Evolutionary conservation across 176 grass and related monocot species (phyloP).

Genomic region (Paspalum notatum): DNA sequence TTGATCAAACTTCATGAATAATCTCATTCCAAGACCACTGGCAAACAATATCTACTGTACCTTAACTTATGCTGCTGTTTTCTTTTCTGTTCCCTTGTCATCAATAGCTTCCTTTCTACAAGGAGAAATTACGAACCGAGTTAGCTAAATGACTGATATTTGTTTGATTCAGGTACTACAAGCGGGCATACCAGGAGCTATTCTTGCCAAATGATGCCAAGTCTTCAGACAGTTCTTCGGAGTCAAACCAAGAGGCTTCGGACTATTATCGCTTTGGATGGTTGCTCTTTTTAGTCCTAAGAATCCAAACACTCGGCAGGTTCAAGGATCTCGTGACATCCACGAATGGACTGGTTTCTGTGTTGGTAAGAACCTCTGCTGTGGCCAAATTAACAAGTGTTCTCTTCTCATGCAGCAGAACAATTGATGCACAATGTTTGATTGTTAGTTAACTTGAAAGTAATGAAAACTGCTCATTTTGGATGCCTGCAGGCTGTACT

Average conservation of each 20-base stretch:
- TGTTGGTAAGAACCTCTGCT: slow-evolving; percentile 55
- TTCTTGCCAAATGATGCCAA: slow-evolving; percentile 67
- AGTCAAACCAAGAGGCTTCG: slow-evolving; percentile 50
- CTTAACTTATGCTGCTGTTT: neutral
- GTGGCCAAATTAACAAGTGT: slow-evolving; percentile 1
- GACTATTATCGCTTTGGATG: slow-evolving; percentile 90
- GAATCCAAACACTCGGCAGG: slow-evolving; percentile 71
- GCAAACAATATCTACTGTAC: neutral
- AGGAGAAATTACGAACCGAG: slow-evolving; percentile 2
- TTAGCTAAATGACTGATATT: slow-evolving; percentile 16
- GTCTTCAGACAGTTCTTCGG: slow-evolving; percentile 45
- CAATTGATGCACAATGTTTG: slow-evolving; percentile 24
- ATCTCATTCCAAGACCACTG: neutral
- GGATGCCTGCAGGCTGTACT: slow-evolving; percentile 67
- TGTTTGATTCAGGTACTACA: slow-evolving; percentile 77
- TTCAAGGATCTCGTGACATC: slow-evolving; percentile 98
- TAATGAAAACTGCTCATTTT: slow-evolving; percentile 39
- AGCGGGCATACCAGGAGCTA: slow-evolving; percentile 82
- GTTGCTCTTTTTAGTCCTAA: slow-evolving; percentile 83
- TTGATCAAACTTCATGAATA: neutral
- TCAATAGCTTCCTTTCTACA: neutral
- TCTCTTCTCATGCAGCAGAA: slow-evolving; percentile 19
- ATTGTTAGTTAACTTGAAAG: slow-evolving; percentile 22
- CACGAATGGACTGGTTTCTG: slow-evolving; percentile 78
- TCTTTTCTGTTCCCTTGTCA: slow-evolving; percentile 27